Evolutionary conservation across 1,284 basidiomycete genomes (phyloP), one percentile per base, ranked within the genome.

Genomic region (Taiwanofungus camphoratus): DNA sequence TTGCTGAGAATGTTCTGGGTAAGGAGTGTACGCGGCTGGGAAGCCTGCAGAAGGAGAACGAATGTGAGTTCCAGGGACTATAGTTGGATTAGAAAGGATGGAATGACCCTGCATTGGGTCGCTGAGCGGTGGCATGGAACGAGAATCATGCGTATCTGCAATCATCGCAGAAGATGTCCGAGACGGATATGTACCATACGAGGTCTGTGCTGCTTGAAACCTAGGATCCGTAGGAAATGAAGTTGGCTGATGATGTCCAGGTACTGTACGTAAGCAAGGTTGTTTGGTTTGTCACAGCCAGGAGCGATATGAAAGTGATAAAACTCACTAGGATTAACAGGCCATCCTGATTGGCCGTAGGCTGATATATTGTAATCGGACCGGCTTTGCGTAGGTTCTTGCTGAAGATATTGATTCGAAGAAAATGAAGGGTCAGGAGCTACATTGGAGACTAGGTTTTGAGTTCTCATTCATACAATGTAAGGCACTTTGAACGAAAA

Each of bases 321-420:
- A 38, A 35, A 46, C 70, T 63, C 62, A 80, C 79, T 55, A 54
- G 66, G 61, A 55, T 69, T 69, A 39, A 66, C 42, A 32, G 68
- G 64, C 73, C 77, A 81, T 37, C 52, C 55, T 38, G 52, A 42
- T 52, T 74, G 73, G 49, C 67, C 66, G 60, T 77, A 79, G 39
- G 70, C 53, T 32, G 70, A 64, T 52, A 69, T 48, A 51, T 69
- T 72, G 56, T 77, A 71, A 49, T 82, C 78, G 56, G 67, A 70
- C 52, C 76, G 74, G 53, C 66, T 66, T 44, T 76, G 76, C 42
- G 77, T 74, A 45, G 79, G 71, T 57, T 80, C 76, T 55, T 77
- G 75, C 67, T 81, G 79, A 32, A 74, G 65, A 64, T 76, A 81
- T 53, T 75, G 66, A 60, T 68, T 74, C 27, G 51, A 37, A 66